These are phyloP conservation scores for Hymenotorrendiella dingleyae DNA, from an alignment of 2,329 filamentous ascomycete genomes.

Conservation along the genomic window DNA sequence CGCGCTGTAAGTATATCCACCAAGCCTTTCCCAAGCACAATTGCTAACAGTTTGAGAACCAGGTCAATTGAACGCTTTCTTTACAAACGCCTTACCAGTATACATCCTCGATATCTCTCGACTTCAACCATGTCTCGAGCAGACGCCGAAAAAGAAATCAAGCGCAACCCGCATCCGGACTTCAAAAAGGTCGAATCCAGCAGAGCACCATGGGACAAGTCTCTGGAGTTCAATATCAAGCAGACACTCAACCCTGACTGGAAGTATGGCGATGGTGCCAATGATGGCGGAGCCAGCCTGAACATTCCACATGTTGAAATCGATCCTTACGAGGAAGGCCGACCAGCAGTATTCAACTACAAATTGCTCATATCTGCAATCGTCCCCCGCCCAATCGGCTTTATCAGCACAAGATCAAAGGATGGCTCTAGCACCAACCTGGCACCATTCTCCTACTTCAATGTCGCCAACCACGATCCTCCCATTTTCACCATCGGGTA, in stretches of 20 bases:
- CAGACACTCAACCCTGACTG: conserved; percentile 61
- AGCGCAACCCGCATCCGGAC: conserved; percentile 66
- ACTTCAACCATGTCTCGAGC: conserved; percentile 16
- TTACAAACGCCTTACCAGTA: no score
- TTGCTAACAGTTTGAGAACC: no score
- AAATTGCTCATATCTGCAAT: conserved; percentile 83
- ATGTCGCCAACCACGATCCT: conserved; percentile 78
- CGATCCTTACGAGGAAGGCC: conserved; percentile 69
- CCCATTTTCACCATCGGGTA: conserved; percentile 68
- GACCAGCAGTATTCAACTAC: conserved; percentile 71
- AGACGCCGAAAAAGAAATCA: conserved; percentile 30
- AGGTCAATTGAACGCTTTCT: no score
- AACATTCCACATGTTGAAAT: conserved; percentile 64
- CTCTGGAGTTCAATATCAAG: conserved; percentile 46
- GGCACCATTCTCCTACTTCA: conserved; percentile 83
- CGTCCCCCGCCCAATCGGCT: conserved; percentile 73
- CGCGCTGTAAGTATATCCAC: no score
- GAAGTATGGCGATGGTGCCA: conserved; percentile 61
- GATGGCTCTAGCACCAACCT: conserved; percentile 69
- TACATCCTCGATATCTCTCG: no score
- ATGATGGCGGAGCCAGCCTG: conserved; percentile 40
- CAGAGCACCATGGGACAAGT: conserved; percentile 53
- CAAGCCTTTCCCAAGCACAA: no score
- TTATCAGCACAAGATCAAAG: conserved; percentile 47
- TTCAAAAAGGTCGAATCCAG: conserved; percentile 67